Evolutionary conservation across 805 yeast genomes (phyloP), one percentile per base, ranked within the genome.

Genomic region (Suhomyces pyralidae): DNA sequence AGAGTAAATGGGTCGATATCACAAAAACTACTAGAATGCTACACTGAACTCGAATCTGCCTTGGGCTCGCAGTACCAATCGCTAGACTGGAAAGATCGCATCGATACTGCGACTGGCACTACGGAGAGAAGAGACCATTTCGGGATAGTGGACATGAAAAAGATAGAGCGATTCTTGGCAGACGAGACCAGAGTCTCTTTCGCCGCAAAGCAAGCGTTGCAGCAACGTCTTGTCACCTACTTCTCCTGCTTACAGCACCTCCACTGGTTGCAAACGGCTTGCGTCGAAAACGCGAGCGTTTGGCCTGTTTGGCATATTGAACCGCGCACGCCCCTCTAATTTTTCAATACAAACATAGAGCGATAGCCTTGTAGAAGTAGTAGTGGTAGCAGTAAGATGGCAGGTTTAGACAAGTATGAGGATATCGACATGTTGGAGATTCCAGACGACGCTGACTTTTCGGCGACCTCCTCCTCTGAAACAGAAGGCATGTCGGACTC

Each of bases 381-480:
- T 6, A 26, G 42, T 12, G 19, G 24, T 5, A 38, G 24, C n/a
- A 38, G n/a, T 12, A 38, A 5, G 6, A 38, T 38, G 42, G 42
- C 40, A 15, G 40, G 19, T 14, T n/a, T 40, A 15, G 46, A 32
- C 40, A 50, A 53, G 24, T 55, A 51, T 46, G 76, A 67, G 46
- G 78, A 75, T 51, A 73, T 76, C 36, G 79, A 75, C 56, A 74
- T 74, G 78, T 62, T 76, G 50, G 79, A 74, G 40, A 70, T 76
- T 28, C 77, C 76, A 1, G 77, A 70, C 17, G 73, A 71, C 45
- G 48, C 12, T 17, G 62, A 51, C 51, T 50, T 55, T 10, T 38
- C 42, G 12, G 58, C 49, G n/a, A 48, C 57, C 8, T 56, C 53
- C 55, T 58, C 57, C 5, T 58, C 59, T 7, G 65, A 55, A 20